A percentile compares a stretch with the other conserved stretches of the same genome.
Conservation (phyloP, 2,329 filamentous ascomycete genomes). For the Xylariaceae sp. region DNA sequence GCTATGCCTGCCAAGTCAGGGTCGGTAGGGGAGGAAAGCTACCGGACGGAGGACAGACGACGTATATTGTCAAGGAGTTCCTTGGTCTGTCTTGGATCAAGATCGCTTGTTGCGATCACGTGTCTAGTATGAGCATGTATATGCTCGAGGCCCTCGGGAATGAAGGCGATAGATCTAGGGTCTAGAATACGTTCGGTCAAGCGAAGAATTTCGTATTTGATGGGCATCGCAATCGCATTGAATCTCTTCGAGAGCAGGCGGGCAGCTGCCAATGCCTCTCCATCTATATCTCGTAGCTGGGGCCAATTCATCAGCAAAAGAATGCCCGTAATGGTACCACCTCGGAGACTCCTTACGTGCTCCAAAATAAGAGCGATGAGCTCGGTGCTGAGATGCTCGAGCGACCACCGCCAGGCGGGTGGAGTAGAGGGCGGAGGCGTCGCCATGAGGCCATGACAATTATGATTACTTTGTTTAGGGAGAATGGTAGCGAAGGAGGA, state of each 20-base stretch:
- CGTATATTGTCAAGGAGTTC: constrained; percentile 31
- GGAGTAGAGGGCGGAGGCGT: constrained; percentile 4
- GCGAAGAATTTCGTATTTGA: constrained; percentile 35
- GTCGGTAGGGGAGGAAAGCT: constrained; percentile 7
- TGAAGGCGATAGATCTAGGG: constrained; percentile 27
- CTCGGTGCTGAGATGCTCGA: constrained; percentile 38
- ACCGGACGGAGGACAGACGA: constrained; percentile 37
- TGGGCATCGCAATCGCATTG: constrained; percentile 37
- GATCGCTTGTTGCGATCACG: constrained; percentile 35
- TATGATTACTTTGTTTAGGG: not conserved
- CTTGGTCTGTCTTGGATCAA: constrained; percentile 33
- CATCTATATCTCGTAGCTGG: constrained; percentile 37
- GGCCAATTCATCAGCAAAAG: not conserved
- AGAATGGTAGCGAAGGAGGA: constrained; percentile 3
- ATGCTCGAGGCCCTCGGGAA: constrained; percentile 30
- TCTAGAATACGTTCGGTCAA: constrained; percentile 35
- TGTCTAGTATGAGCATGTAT: constrained; percentile 36
- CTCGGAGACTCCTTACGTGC: constrained; percentile 29
- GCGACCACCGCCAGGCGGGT: constrained; percentile 17
- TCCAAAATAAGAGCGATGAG: constrained; percentile 37
- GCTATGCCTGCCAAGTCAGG: no score
- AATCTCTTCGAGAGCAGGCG: constrained; percentile 37
- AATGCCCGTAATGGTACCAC: not conserved
- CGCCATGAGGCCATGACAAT: constrained; percentile 12
- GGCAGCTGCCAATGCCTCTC: constrained; percentile 26